These are phyloP conservation scores for Lolium rigidum DNA, from an alignment of 176 grass and related monocot species.

Conservation along the genomic window DNA sequence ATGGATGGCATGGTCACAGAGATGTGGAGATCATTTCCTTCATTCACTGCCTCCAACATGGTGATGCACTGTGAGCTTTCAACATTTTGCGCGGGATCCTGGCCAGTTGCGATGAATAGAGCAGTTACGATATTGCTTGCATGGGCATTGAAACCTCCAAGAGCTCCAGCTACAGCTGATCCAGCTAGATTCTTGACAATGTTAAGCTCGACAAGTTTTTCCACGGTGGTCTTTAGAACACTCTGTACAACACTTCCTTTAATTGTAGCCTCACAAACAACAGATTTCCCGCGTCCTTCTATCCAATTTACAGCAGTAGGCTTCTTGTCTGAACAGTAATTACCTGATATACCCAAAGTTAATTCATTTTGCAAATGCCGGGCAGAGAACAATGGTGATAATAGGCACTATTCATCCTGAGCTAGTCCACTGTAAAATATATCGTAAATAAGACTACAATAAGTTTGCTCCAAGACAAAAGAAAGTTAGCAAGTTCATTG, in stretches of 20 bases:
- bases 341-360: slow-evolving; percentile 48
- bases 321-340: slow-evolving; percentile 88
- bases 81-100: slow-evolving; percentile 89
- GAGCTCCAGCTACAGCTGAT: slow-evolving; percentile 72
- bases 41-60: slow-evolving; percentile 80
- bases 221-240: slow-evolving; percentile 67
- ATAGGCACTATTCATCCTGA: background rate
- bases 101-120: slow-evolving; percentile 80
- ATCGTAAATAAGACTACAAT: background rate
- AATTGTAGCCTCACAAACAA: slow-evolving; percentile 81
- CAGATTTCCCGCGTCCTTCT: slow-evolving; percentile 79
- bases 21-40: slow-evolving; percentile 64
- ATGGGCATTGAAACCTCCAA: slow-evolving; percentile 87
- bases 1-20: slow-evolving; percentile 88
- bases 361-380: background rate
- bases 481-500: slow-evolving; percentile 23
- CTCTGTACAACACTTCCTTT: slow-evolving; percentile 58
- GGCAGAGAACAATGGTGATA: slow-evolving; percentile 17
- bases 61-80: slow-evolving; percentile 89
- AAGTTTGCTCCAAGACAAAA: background rate
- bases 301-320: slow-evolving; percentile 84
- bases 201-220: slow-evolving; percentile 77
- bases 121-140: slow-evolving; percentile 83
- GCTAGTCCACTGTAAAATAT: slow-evolving; percentile 7
- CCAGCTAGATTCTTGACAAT: slow-evolving; percentile 80